Evolutionary conservation across 768 basidiomycete species (phyloP).

Genomic region (Omphalotus guepiniiformis): DNA sequence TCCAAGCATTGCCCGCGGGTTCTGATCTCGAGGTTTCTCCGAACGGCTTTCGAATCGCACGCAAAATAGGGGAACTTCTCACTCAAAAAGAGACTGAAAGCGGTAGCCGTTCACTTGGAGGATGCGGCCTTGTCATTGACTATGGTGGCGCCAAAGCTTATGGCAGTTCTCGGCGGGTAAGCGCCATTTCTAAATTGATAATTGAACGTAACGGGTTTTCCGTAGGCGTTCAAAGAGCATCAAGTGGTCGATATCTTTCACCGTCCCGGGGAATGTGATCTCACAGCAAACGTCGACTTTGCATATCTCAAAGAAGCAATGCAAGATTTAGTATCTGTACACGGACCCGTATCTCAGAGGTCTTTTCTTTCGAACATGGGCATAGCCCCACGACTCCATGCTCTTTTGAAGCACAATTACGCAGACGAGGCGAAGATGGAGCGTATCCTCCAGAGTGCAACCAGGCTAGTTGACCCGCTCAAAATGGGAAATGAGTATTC

Average conservation of each 20-base stretch:
- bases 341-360: constrained; percentile 74
- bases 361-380: constrained; percentile 80
- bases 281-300: constrained; percentile 98
- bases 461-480: constrained; percentile 67
- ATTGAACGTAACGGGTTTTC: constrained; percentile 5
- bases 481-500: constrained; percentile 91
- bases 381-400: constrained; percentile 55
- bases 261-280: constrained; percentile 81
- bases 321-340: constrained; percentile 41
- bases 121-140: constrained; percentile 80
- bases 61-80: constrained; percentile 63
- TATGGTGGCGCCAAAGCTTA: constrained; percentile 76
- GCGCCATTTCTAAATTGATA: constrained; percentile 22
- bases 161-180: constrained; percentile 76
- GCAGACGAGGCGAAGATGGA: constrained; percentile 40
- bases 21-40: constrained; percentile 80
- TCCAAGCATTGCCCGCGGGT: constrained; percentile 62
- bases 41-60: constrained; percentile 62
- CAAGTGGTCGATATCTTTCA: constrained; percentile 81
- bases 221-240: constrained; percentile 86
- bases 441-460: constrained; percentile 56
- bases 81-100: not conserved
- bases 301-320: constrained; percentile 80
- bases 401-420: constrained; percentile 25
- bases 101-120: constrained; percentile 25